Evolutionary conservation across 2,329 filamentous ascomycete species (phyloP), one percentile per base, ranked within the genome.

Genomic region (Rhynchosporium secalis): DNA sequence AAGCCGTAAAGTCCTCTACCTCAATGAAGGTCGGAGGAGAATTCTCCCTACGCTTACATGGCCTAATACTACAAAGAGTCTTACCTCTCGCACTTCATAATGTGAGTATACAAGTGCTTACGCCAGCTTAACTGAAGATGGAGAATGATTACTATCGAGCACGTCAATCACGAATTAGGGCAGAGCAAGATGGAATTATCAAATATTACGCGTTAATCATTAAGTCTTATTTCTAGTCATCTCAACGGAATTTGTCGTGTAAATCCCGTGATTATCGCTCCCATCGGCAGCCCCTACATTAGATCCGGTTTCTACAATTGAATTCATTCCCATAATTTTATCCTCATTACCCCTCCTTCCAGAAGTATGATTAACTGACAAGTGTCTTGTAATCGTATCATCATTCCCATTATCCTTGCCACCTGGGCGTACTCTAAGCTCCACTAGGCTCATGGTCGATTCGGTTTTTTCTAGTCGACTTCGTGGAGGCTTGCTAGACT

Each of bases 241-340:
- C 5, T 58, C 56, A 15, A 58, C 43, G 2, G 41, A 47, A 29
- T 38, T 58, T 28, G 43, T 48, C 29, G 38, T 13, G 33, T 49
- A 40, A 9, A 58, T 49, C 29, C 33, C 29, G 13, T 46, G 28
- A 36, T 13, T 47, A 4, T 48, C 56, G 9, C 28, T 58, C 43
- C 15, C 33, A 12, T 28, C 29, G 9, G 33, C 10, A 9, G 12
- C 3, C 28, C 8, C 43, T 4, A 38, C 8, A 15, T 13, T 48
- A 15, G 10, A 8, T 7, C 28, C 56, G 5, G 29, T 38, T 31
- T 47, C 31, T 15, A 49, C 56, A 13, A 15, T 58, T 29, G 56
- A 9, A 8, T 47, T 13, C 13, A 8, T 6, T 38, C 43, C 43
- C 56, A 28, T 31, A 20, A 13, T 4, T 12, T 40, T 33, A 40